Conservation (phyloP, 2,329 filamentous ascomycete genomes). For the Neophaeococcomyces aloes region DNA sequence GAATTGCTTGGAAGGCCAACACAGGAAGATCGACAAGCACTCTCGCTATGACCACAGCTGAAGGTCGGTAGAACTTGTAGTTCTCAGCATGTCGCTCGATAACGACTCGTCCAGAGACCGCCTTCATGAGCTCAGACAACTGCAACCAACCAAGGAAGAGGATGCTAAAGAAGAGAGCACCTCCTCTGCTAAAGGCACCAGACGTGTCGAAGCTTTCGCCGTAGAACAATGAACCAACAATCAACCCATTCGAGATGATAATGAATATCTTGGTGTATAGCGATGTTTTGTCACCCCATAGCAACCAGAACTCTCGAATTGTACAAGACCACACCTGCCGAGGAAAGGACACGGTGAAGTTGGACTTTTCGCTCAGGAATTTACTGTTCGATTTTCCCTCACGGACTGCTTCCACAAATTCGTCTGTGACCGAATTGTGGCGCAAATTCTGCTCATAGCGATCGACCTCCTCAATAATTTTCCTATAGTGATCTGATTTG, state of each 20-base stretch:
- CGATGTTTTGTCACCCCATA: conserved; percentile 62
- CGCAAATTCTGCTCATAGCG: conserved; percentile 49
- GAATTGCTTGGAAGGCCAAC: conserved; percentile 46
- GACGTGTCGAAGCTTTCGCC: conserved; percentile 49
- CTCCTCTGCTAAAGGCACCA: conserved; percentile 54
- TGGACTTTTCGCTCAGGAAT: conserved; percentile 47
- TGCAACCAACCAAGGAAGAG: conserved; percentile 62
- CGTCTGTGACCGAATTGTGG: conserved; percentile 49
- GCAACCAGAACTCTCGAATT: conserved; percentile 66
- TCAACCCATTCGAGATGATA: conserved; percentile 61
- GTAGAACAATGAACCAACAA: conserved; percentile 71
- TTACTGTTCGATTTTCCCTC: conserved; percentile 59
- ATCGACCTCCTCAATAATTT: conserved; percentile 50
- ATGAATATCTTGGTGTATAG: conserved; percentile 72
- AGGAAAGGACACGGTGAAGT: conserved; percentile 65
- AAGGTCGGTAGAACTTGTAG: conserved; percentile 61
- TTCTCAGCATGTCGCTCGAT: conserved; percentile 54
- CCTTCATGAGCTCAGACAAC: conserved; percentile 66
- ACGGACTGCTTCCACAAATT: conserved; percentile 55
- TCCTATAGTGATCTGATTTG: conserved; percentile 50
- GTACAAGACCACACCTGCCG: conserved; percentile 55
- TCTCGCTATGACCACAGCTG: conserved; percentile 52
- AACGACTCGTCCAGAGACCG: conserved; percentile 59
- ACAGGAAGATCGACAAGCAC: conserved; percentile 55
- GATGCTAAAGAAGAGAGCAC: conserved; percentile 56